Evolutionary conservation across 2,329 filamentous ascomycete species (phyloP).

Genomic region (Fusarium pseudoanthophilum): DNA sequence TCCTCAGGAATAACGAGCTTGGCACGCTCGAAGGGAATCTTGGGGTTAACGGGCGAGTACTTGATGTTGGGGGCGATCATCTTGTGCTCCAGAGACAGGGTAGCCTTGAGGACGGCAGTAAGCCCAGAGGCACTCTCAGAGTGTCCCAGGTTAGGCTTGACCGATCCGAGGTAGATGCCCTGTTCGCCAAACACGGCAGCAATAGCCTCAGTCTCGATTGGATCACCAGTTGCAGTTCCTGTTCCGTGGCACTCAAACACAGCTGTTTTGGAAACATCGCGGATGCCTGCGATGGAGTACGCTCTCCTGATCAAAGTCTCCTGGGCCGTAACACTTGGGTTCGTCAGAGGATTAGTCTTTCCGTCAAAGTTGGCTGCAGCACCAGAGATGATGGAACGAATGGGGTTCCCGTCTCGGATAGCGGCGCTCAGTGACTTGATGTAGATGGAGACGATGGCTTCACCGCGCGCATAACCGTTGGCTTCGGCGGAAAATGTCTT

Average conservation of each 20-base stretch:
- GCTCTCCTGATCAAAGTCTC: not conserved
- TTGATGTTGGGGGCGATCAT: conserved; percentile 46
- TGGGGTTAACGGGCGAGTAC: not conserved
- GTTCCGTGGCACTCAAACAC: not conserved
- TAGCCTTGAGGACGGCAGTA: not conserved
- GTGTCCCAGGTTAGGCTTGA: not conserved
- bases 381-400: not conserved
- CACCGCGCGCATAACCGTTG: not conserved
- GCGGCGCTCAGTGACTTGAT: not conserved
- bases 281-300: not conserved
- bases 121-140: not conserved
- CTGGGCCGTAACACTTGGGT: not conserved
- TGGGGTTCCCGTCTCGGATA: not conserved
- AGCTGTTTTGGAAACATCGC: not conserved
- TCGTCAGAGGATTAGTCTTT: not conserved
- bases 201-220: not conserved
- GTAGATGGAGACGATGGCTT: not conserved
- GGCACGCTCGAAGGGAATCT: not conserved
- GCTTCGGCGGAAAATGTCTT: not conserved
- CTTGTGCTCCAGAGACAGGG: conserved; percentile 47
- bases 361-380: not conserved
- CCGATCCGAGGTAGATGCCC: not conserved
- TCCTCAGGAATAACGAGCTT: not conserved
- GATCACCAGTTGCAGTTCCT: not conserved
- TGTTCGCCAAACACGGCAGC: not conserved